Evolutionary conservation across 768 basidiomycete species (phyloP).

Genomic region (Asterophora lycoperdoides): DNA sequence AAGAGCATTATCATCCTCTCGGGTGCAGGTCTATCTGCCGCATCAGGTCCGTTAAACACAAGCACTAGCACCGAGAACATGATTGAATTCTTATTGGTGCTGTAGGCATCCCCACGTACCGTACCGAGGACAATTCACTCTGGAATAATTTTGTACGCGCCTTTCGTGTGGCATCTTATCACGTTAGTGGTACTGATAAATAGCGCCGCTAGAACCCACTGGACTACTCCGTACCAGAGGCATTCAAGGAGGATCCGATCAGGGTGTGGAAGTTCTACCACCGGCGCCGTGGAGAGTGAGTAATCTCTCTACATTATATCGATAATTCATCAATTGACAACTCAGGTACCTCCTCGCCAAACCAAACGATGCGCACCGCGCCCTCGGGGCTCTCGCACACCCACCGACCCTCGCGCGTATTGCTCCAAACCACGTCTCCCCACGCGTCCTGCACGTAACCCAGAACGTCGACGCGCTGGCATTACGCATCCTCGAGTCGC

Average conservation of each 20-base stretch:
- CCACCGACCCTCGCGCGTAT: slow-evolving; percentile 26
- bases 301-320: no score
- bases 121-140: slow-evolving; percentile 12
- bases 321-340: not conserved
- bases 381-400: slow-evolving; percentile 35
- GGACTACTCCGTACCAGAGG: slow-evolving; percentile 32
- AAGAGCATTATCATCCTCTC: slow-evolving; percentile 40
- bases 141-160: slow-evolving; percentile 10
- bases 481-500: slow-evolving; percentile 23
- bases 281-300: no score
- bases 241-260: slow-evolving; percentile 36
- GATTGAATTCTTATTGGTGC: no score
- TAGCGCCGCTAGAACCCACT: slow-evolving; percentile 11
- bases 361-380: slow-evolving; percentile 43
- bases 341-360: slow-evolving; percentile 30
- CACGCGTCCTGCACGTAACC: slow-evolving; percentile 32
- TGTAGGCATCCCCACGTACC: slow-evolving; percentile 13
- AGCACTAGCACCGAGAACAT: no score
- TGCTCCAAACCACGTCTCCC: slow-evolving; percentile 28
- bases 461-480: slow-evolving; percentile 48
- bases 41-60: not conserved
- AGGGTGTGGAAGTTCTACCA: slow-evolving; percentile 39
- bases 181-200: not conserved
- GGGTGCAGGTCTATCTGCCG: slow-evolving; percentile 55
- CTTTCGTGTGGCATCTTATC: not conserved